A percentile compares a stretch with the other conserved stretches of the same genome.
phyloP scores from a whole-genome alignment of 2,329 filamentous ascomycete species.

The Nemania sp. region DNA sequence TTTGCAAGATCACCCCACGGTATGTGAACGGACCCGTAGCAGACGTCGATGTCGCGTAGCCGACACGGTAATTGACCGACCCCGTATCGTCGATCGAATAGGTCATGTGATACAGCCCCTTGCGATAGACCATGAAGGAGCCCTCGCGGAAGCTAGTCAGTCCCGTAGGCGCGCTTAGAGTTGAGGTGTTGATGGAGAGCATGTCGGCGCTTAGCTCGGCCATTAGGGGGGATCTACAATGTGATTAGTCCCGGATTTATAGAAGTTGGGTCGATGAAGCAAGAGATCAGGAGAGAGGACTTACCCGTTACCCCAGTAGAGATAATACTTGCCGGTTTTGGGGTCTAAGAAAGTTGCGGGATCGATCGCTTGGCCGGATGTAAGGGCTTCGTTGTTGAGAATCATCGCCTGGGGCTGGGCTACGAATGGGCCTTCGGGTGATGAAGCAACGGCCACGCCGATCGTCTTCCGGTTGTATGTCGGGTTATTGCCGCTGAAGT shows the following conservation, averaged over 20 bases:
- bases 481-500: conserved; percentile 67
- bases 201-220: conserved; percentile 61
- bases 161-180: conserved; percentile 51
- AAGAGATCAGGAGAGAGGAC: conserved; percentile 5
- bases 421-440: conserved; percentile 70
- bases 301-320: conserved; percentile 69
- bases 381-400: conserved; percentile 61
- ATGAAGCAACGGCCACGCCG: conserved; percentile 68
- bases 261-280: neutral
- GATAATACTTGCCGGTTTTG: conserved; percentile 65
- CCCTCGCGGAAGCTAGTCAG: conserved; percentile 59
- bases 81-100: conserved; percentile 63
- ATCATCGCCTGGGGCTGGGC: conserved; percentile 66
- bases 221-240: conserved; percentile 50
- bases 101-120: conserved; percentile 61
- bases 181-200: conserved; percentile 56
- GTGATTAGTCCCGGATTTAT: neutral
- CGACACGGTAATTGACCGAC: conserved; percentile 60
- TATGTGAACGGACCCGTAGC: conserved; percentile 59
- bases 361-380: conserved; percentile 65
- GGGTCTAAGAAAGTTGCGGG: conserved; percentile 72
- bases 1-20: conserved; percentile 58
- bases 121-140: conserved; percentile 58
- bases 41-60: conserved; percentile 57
- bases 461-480: conserved; percentile 69